phyloP scores from a whole-genome alignment of 345 rosid species.

The Eucalyptus curtisii region DNA sequence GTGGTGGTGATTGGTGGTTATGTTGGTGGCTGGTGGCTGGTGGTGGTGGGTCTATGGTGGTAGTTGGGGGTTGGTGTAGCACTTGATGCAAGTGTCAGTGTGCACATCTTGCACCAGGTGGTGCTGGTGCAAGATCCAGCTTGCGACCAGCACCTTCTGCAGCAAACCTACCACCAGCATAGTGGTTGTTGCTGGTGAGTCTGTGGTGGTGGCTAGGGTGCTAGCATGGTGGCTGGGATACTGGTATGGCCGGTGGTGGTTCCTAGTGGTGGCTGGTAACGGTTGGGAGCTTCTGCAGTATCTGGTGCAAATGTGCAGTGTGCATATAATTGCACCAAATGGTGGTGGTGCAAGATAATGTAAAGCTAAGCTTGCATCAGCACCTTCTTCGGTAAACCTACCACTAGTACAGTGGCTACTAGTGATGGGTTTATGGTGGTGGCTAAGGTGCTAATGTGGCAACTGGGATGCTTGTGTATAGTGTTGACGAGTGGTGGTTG shows the following conservation, averaged over 20 bases:
- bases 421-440: accelerated
- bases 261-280: accelerated
- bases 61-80: accelerated
- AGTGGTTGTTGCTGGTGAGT: accelerated
- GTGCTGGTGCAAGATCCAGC: too few species aligned
- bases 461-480: accelerated
- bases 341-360: accelerated
- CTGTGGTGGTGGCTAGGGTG: accelerated
- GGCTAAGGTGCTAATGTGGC: accelerated
- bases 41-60: too few species aligned
- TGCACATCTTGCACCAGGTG: accelerated
- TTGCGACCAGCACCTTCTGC: too few species aligned
- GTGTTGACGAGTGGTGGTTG: accelerated
- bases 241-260: too few species aligned
- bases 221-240: too few species aligned
- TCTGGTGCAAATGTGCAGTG: accelerated
- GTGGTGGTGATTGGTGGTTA: too few species aligned
- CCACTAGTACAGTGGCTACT: accelerated
- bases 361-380: accelerated
- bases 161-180: accelerated
- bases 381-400: accelerated
- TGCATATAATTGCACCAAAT: too few species aligned
- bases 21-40: too few species aligned
- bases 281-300: accelerated
- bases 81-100: accelerated